These are phyloP conservation scores for Suhomyces vadensis DNA, from an alignment of 805 yeast species.

Conservation along the genomic window DNA sequence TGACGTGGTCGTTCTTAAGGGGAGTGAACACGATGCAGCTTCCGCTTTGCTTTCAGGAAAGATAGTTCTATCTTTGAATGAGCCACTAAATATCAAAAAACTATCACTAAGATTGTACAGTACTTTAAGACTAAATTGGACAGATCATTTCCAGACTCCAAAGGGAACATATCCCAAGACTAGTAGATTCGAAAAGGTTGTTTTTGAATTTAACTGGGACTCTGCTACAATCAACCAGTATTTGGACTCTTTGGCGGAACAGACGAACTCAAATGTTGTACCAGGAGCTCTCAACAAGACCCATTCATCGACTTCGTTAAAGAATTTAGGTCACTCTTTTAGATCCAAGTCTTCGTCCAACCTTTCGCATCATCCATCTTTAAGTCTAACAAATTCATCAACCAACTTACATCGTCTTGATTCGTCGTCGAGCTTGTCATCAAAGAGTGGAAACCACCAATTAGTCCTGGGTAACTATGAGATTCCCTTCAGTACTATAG, in stretches of 20 bases:
- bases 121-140: conserved; percentile 65
- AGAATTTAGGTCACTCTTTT: conserved; percentile 31
- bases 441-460: conserved; percentile 5
- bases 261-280: background rate
- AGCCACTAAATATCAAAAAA: conserved; percentile 68
- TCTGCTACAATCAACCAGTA: conserved; percentile 54
- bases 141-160: conserved; percentile 50
- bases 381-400: conserved; percentile 7
- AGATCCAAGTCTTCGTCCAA: conserved; percentile 38
- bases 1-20: conserved; percentile 80
- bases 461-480: conserved; percentile 80
- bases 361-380: conserved; percentile 10
- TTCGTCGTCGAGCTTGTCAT: conserved; percentile 26
- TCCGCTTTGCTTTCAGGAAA: conserved; percentile 76
- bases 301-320: conserved; percentile 47
- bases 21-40: conserved; percentile 73
- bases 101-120: conserved; percentile 67
- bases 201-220: conserved; percentile 83
- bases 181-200: conserved; percentile 53
- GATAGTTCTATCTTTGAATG: conserved; percentile 72
- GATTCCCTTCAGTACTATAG: conserved; percentile 79
- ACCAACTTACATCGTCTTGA: conserved; percentile 3
- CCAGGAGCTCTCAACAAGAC: conserved; percentile 19
- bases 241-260: conserved; percentile 26
- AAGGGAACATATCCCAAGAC: conserved; percentile 51